Base-by-base conservation (phyloP, 177 flowering plant species). In the Vitis hybrid region DNA sequence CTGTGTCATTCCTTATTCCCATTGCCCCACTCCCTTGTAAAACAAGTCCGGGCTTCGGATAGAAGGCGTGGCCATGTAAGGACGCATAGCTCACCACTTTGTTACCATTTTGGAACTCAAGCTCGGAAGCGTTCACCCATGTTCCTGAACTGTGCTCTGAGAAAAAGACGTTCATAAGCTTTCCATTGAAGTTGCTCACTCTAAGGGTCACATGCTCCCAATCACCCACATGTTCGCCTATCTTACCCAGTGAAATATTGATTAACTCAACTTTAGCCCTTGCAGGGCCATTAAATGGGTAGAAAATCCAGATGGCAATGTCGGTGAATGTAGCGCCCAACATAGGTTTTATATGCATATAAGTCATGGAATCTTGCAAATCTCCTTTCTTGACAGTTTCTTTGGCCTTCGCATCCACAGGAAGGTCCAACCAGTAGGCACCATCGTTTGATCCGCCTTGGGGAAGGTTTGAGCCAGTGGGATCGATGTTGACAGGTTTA, bases 181-280 rank as follows among this genome's bases (percentile, higher is more conserved):
- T 73, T 4, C 89, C 92, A 66, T 78, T 69, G 72, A 85, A 83
- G 56, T 88, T 88, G 74, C 87, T 88, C 6, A 86, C 56, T 23
- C 92, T 72, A 45, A 88, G 56, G 1, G 90, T 85, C 56, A 86
- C 54, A 66, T 88, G 92, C 72, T 88, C 92, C 92, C 92, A 86
- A 49, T 88, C 92, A 8, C 87, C 90, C 4, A 86, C 80, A 59
- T 88, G 92, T 64, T 86, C 79, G 0, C 92, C 92, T 17, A 86
- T 81, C 67, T 57, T 80, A 19, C 85, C 87, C 15, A 88, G 56
- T 4, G 75, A 3, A 15, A 85, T 19, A 17, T 74, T 74, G 50
- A 87, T 4, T 32, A 78, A 56, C 69, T 68, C 71, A 4, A 87
- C 72, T 69, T 83, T 80, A 0, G 82, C 84, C 65, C 64, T 74